Base-by-base conservation (phyloP, 179 eudicot species). In the Heliamphora pulchella region DNA sequence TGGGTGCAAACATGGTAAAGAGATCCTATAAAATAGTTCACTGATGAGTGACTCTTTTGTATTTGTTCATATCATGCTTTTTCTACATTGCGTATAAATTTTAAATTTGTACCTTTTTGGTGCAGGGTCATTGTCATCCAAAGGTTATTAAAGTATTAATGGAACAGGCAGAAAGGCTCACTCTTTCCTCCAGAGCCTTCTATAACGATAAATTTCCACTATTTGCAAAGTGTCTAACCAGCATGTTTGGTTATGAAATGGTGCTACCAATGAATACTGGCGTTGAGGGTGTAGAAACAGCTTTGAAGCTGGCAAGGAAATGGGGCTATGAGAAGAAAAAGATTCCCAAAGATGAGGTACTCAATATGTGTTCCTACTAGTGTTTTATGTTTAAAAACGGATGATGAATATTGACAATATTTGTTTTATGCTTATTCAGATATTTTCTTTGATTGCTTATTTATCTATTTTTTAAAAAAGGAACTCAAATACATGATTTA, bases 201-300 rank as follows among this genome's bases (percentile, higher is more conserved):
- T 90, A 94, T 75, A 94, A 94, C 83, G 93, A 93, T 69, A 87
- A 61, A 79, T 94, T 94, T 84, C 98, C 98, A 69, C 63, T 87
- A 74, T 88, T 91, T 82, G 97, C 98, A 8, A 91, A 94, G 84
- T 82, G 77, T 79, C 83, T 94, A 80, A 91, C 97, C 72, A 85
- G 84, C 87, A 82, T 94, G 87, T 94, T 94, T 87, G 96, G 97
- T 55, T 94, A 94, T 75, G 97, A 94, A 80, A 94, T 94, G 98
- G 94, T 91, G 76, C 87, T 94, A 71, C 98, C 98, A 15, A 94
- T 94, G 98, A 94, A 94, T 79, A 94, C 98, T 53, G 98, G 98
- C 64, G 98, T 97, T 78, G 98, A 94, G 89, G 98, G 94, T 55
- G 98, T 94, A 62, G 98, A 94, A 87, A 94, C 98, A 75, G 97